Evolutionary conservation across 2,329 filamentous ascomycete genomes (phyloP).

Genomic region (Xylaria sp.): DNA sequence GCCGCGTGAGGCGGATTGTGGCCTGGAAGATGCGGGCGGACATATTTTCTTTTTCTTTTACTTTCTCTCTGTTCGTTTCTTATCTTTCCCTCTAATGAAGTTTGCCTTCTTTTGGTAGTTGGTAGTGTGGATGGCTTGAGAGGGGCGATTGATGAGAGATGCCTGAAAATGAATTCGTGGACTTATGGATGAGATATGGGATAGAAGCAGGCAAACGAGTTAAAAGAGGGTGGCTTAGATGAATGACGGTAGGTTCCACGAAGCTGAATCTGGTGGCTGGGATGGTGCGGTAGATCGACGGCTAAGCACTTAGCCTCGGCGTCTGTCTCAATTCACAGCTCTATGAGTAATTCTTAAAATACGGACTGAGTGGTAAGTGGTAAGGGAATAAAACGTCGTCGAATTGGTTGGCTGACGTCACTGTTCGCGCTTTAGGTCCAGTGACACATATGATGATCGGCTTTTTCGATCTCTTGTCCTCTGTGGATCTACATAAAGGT

Average conservation of each 20-base stretch:
- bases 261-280: conserved; percentile 14
- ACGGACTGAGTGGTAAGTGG: background rate
- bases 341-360: background rate
- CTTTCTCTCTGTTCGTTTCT: background rate
- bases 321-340: conserved; percentile 8
- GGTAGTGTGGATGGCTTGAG: background rate
- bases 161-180: no score
- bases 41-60: conserved; percentile 34
- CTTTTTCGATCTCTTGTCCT: background rate
- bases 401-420: conserved; percentile 25
- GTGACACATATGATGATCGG: background rate
- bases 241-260: background rate
- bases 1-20: conserved; percentile 30
- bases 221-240: background rate
- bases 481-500: background rate
- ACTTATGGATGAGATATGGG: no score
- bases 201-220: no score
- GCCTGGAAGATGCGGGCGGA: conserved; percentile 40
- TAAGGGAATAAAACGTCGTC: background rate
- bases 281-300: background rate
- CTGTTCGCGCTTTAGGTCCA: background rate
- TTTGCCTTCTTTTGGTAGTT: background rate
- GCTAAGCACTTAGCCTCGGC: background rate
- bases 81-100: background rate
- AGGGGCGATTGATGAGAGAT: no score